phyloP scores from a whole-genome alignment of 2,329 filamentous ascomycete species.

The Juglanconis sp. region DNA sequence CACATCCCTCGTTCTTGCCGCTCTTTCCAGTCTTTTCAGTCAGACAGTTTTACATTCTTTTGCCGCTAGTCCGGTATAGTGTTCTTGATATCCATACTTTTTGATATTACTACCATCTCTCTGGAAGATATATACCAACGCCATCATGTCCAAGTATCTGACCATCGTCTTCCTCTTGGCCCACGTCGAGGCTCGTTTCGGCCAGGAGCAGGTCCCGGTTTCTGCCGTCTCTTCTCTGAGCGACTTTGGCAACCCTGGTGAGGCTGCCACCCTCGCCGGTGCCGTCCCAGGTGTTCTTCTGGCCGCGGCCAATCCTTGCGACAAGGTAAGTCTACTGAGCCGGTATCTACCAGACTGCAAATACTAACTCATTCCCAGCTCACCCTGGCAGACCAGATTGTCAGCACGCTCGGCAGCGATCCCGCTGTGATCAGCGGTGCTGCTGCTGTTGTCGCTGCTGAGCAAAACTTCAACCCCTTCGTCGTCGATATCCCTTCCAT shows the following conservation, averaged over 20 bases:
- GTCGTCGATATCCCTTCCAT: conserved; percentile 53
- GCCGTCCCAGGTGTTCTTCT: conserved; percentile 58
- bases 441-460: conserved; percentile 60
- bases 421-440: conserved; percentile 60
- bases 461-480: conserved; percentile 70
- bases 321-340: conserved; percentile 40
- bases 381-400: conserved; percentile 61
- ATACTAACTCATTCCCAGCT: conserved; percentile 38
- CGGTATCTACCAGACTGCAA: conserved; percentile 17
- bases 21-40: conserved; percentile 3
- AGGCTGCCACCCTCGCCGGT: conserved; percentile 61
- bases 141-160: conserved; percentile 22
- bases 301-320: conserved; percentile 61
- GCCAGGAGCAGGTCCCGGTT: conserved; percentile 60
- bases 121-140: not conserved
- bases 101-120: not conserved
- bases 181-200: conserved; percentile 51
- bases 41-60: conserved; percentile 13
- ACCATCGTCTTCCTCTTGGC: conserved; percentile 34
- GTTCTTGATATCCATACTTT: not conserved
- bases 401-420: conserved; percentile 57
- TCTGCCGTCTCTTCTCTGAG: conserved; percentile 48
- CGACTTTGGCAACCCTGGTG: conserved; percentile 53
- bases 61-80: conserved; percentile 11
- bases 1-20: not conserved